Evolutionary conservation across 129 eudicot species (phyloP).

Genomic region (Ambrosia trifida): DNA sequence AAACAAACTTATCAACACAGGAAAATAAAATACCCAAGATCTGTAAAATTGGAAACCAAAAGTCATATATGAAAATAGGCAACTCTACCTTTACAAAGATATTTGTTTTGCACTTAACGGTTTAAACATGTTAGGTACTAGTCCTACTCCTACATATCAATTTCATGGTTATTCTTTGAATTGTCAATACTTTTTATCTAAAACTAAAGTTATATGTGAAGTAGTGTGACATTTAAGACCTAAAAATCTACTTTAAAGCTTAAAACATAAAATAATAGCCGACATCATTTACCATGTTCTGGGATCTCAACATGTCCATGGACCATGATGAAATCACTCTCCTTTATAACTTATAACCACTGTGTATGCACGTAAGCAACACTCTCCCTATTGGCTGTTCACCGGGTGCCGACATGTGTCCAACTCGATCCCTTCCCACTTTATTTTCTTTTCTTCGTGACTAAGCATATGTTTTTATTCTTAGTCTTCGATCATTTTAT

Average conservation of each 20-base stretch:
- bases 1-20: no score
- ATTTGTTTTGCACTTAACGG: not conserved
- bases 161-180: not conserved
- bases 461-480: slow-evolving; percentile 16
- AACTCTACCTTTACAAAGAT: no score
- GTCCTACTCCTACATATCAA: not conserved
- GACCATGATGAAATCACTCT: slow-evolving; percentile 22
- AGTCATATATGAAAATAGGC: no score
- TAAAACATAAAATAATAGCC: slow-evolving; percentile 14
- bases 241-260: not conserved
- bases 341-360: not conserved
- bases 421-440: slow-evolving; percentile 11
- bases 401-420: slow-evolving; percentile 34
- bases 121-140: not conserved
- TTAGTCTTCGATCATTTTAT: not conserved
- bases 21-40: no score
- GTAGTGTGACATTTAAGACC: slow-evolving; percentile 9
- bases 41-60: no score
- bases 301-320: slow-evolving; percentile 35
- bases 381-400: slow-evolving; percentile 17
- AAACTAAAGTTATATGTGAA: slow-evolving; percentile 15
- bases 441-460: slow-evolving; percentile 29
- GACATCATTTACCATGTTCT: slow-evolving; percentile 36
- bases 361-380: slow-evolving; percentile 30
- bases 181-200: slow-evolving; percentile 1